Evolutionary conservation across 2,329 filamentous ascomycete genomes (phyloP).

Genomic region (Eutypa lata): DNA sequence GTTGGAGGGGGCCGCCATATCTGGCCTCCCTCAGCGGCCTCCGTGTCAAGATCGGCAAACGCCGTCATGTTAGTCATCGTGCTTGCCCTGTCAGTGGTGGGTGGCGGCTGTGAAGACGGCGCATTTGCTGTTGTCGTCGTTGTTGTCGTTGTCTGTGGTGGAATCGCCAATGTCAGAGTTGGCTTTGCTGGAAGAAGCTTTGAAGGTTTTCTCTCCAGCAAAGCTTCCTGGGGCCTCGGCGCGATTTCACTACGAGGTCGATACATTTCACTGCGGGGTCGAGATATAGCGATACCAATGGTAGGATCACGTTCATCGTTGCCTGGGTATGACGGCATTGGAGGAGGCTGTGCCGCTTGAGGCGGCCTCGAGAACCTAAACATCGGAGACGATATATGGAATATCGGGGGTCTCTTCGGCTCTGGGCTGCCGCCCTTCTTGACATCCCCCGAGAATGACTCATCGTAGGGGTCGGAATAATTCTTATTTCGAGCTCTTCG

Average conservation of each 20-base stretch:
- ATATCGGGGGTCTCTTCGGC: conserved; percentile 21
- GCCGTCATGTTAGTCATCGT: conserved; percentile 29
- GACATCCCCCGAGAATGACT: conserved; percentile 35
- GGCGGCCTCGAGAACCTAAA: conserved; percentile 19
- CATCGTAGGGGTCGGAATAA: conserved; percentile 32
- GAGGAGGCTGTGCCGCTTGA: conserved; percentile 21
- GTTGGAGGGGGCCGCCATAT: conserved; percentile 50
- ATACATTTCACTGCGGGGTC: conserved; percentile 35
- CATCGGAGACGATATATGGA: conserved; percentile 42
- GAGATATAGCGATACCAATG: conserved; percentile 45
- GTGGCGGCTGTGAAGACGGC: conserved; percentile 40
- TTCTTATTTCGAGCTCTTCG: conserved; percentile 39
- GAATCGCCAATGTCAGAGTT: conserved; percentile 38
- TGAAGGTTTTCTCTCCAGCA: conserved; percentile 33
- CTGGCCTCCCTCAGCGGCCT: conserved; percentile 33
- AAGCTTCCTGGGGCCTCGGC: conserved; percentile 8
- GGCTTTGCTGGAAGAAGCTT: conserved; percentile 45
- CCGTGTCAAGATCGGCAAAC: conserved; percentile 30
- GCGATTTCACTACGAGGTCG: conserved; percentile 26
- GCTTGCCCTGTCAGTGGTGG: conserved; percentile 51
- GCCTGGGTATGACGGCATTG: conserved; percentile 7
- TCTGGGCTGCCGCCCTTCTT: conserved; percentile 31
- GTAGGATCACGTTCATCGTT: conserved; percentile 21
- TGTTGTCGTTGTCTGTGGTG: conserved; percentile 12
- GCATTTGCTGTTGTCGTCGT: no score